phyloP scores from a whole-genome alignment of 139 green algal genomes.

The Auxenochlorella pyrenoidosa region DNA sequence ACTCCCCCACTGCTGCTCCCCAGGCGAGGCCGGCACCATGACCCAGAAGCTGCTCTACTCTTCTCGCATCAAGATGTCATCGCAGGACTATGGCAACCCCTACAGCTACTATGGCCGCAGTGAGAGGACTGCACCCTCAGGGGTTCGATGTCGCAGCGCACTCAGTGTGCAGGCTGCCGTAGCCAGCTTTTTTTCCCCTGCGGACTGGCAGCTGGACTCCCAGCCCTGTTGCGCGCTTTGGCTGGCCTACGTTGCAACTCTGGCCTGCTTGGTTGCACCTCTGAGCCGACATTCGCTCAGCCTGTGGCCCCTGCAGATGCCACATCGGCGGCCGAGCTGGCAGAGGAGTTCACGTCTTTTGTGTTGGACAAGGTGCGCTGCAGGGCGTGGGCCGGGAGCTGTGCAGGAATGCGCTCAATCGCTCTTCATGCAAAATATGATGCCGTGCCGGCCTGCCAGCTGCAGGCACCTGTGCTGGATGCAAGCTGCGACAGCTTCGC shows the following conservation, averaged over 20 bases:
- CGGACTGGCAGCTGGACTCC: no score
- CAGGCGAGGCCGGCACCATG: constrained; percentile 11
- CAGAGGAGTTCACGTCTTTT: background rate
- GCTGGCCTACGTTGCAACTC: no score
- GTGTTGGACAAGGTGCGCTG: background rate
- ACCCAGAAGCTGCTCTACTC: constrained; percentile 11
- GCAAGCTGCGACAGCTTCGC: background rate
- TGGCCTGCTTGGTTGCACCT: background rate
- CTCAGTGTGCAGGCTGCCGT: no score
- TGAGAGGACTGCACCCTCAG: background rate
- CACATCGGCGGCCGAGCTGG: background rate
- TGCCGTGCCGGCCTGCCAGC: no score
- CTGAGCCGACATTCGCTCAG: background rate
- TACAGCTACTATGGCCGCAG: background rate
- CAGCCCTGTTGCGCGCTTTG: no score
- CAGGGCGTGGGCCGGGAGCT: no score
- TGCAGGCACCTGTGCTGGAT: background rate
- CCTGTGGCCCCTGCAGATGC: background rate
- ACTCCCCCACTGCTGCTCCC: background rate
- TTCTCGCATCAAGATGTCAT: background rate
- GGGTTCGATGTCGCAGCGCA: no score
- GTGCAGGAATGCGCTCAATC: no score
- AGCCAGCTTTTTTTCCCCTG: no score
- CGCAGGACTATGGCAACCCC: background rate
- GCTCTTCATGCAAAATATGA: no score